Base-by-base conservation (phyloP, 2,329 filamentous ascomycete genomes). In the Cladorrhinum sp. region DNA sequence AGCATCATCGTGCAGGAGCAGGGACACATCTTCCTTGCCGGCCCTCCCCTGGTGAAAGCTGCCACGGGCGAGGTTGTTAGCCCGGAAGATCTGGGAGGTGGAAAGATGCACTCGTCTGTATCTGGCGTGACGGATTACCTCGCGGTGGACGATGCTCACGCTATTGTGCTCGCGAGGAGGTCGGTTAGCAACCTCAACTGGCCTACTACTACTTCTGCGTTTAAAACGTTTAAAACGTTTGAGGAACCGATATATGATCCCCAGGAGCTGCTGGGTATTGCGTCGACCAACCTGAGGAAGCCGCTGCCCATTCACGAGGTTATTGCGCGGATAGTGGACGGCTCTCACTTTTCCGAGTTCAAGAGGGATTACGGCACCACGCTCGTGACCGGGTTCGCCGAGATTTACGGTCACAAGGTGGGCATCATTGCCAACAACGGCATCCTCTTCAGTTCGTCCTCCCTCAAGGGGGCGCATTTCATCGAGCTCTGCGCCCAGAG, bases 371-470 rank as follows among this genome's bases (percentile, higher is more conserved):
- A 96, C 73, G 94, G 94, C 60, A 86, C 86, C 3, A 96, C 93
- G 0, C 85, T 99, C 7, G 90, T 97, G 52, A 97, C 94, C 0
- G 92, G 94, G 46, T 97, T 98, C 73, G 94, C 91, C 1, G 83
- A 82, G 68, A 96, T 98, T 71, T 90, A 96, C 75, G 92, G 93
- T 49, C 90, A 96, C 66, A 90, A 86, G 58, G 92, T 98, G 18
- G 94, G 94, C 64, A 96, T 99, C 69, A 82, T 99, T 18, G 94
- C 94, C 65, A 98, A 98, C 79, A 95, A 97, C 69, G 95, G 95
- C 58, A 96, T 98, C 69, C 82, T 99, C 6, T 96, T 98, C 79
- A 92, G 90, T 59, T 86, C 92, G 56, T 92, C 91, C 9, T 88
- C 92, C 8, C 82, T 96, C 64, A 99, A 99, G 77, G 95, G 93